Evolutionary conservation across 2,329 filamentous ascomycete species (phyloP), one percentile per base, ranked within the genome.

Genomic region (Talaromyces sp.): DNA sequence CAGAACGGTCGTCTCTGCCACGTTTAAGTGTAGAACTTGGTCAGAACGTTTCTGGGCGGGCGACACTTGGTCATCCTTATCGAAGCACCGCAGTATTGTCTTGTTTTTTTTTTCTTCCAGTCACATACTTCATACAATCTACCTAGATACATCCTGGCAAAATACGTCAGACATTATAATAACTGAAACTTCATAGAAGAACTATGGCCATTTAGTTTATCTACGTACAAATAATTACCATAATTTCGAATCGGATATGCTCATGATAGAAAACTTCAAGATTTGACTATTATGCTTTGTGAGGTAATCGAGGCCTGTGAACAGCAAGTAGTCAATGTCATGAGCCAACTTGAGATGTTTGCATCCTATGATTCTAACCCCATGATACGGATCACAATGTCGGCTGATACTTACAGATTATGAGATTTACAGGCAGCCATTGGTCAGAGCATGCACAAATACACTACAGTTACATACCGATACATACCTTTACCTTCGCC

Each of bases 1-100:
- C 52, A 56, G 19, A 56, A 56, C 31, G 52, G 52, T 22, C 52
- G 52, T 56, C 52, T 56, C 33, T 56, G 52, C 52, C 52, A 39
- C 33, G 33, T 56, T 25, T 56, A 39, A 22, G 11, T 1, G n/a
- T 8, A 56, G 5, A 17, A 37, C n/a, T 3, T 35, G n/a, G 11
- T 56, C 8, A 17, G 15, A 22, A 19, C 11, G 4, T 22, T 35
- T 22, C 33, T 37, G 17, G 15, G 27, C 10, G 17, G 15, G 27
- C 10, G 49, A n/a, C 27, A 19, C 17, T 11, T 35, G n/a, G 11
- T 15, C 19, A 56, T 39, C 13, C n/a, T 7, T 37, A 31, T 5
- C 27, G 5, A 6, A 7, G 27, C 25, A 15, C 11, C 5, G 6
- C 15, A n/a, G n/a, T 4, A 54, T 35, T 6, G 15, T 15, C 22